phyloP scores from a whole-genome alignment of 495 filamentous ascomycete species.

The Peziza echinospora region DNA sequence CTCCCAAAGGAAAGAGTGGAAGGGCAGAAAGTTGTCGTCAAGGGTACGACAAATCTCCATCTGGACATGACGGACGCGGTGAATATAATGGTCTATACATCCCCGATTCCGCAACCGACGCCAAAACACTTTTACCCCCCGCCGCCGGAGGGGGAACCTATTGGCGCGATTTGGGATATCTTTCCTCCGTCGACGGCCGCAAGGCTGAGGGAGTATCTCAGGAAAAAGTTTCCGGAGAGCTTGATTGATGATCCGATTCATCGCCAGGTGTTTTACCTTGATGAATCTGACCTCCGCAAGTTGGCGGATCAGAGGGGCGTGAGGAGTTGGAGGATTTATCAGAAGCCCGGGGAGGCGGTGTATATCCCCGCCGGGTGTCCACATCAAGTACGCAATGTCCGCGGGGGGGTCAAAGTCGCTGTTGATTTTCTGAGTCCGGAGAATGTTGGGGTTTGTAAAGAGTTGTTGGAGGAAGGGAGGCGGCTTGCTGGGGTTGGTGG shows the following conservation, averaged over 20 bases:
- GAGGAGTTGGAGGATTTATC: constrained; percentile 15
- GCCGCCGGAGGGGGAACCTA: too few relatives aligned
- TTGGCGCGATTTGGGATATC: constrained; percentile 21
- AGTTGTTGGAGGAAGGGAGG: constrained; percentile 10
- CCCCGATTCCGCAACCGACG: constrained; percentile 3
- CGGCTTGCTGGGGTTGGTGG: background rate
- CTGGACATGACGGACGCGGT: constrained; percentile 21
- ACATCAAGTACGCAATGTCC: constrained; percentile 19
- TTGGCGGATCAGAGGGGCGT: constrained; percentile 7
- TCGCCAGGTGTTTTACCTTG: constrained; percentile 18
- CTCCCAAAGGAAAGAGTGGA: constrained; percentile 4
- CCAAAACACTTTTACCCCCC: too few relatives aligned
- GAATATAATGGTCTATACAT: constrained; percentile 19
- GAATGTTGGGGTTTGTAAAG: constrained; percentile 9
- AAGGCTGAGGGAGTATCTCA: constrained; percentile 12
- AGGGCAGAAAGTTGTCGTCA: constrained; percentile 1
- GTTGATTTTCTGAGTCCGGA: constrained; percentile 20
- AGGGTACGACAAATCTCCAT: constrained; percentile 20
- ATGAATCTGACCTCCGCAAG: constrained; percentile 11
- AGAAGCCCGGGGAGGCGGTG: constrained; percentile 18
- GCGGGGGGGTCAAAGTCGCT: constrained; percentile 19
- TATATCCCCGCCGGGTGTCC: constrained; percentile 19
- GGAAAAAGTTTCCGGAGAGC: constrained; percentile 1
- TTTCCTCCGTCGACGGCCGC: constrained; percentile 14
- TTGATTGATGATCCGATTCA: constrained; percentile 18